Evolutionary conservation across 2,329 filamentous ascomycete genomes (phyloP).

Genomic region (Claviceps africana): DNA sequence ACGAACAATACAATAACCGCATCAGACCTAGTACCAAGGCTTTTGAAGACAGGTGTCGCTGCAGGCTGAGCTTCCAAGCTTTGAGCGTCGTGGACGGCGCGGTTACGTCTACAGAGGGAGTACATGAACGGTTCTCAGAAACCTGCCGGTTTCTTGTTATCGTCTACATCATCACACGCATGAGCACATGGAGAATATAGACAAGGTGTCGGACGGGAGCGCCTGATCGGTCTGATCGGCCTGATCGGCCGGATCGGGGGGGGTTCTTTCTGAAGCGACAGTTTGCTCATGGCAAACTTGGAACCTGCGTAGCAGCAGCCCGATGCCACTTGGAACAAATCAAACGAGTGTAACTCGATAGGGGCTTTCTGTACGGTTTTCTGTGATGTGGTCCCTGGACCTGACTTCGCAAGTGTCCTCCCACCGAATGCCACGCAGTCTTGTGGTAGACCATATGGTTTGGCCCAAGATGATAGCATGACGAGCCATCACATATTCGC

Average conservation of each 20-base stretch:
- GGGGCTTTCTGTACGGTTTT: no score
- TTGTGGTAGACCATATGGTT: neutral
- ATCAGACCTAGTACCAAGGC: no score
- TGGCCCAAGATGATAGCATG: neutral
- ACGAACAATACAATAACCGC: no score
- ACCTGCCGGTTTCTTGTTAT: no score
- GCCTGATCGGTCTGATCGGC: neutral
- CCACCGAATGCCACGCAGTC: neutral
- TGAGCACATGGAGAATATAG: no score
- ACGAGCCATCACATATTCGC: neutral
- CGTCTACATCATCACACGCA: no score
- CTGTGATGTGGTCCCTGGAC: no score
- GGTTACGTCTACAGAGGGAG: no score
- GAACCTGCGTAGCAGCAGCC: neutral
- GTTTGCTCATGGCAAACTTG: neutral
- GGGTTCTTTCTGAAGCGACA: neutral
- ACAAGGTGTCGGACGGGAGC: neutral
- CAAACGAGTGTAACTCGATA: neutral
- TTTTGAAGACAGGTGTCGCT: no score
- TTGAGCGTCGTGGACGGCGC: no score
- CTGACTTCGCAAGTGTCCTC: neutral
- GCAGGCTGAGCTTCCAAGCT: no score
- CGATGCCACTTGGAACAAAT: neutral
- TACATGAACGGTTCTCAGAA: no score
- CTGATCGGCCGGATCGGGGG: neutral